Base-by-base conservation (phyloP, 352 stramenopile genomes). In the Pythium brachiatum region DNA sequence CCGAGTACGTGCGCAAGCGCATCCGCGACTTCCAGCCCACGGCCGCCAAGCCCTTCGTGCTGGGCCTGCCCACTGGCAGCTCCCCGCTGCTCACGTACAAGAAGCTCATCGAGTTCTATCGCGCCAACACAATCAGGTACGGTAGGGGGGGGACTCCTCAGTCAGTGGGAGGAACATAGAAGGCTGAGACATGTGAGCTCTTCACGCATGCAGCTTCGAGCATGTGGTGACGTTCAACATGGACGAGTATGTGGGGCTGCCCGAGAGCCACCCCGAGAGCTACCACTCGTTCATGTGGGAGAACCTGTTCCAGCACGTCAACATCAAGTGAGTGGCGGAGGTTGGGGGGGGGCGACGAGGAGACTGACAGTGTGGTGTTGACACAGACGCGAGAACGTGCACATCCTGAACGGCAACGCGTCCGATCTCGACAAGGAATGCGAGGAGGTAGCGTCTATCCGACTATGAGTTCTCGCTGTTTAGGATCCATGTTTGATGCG, bases 211-310 rank as follows among this genome's bases (percentile, higher is more conserved):
- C 25, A 89, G 79, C 69, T 96, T 96, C 57, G 66, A 91, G 64
- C 72, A 96, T 59, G 87, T 96, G 12, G 81, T 96, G 57, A 96
- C 89, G 21, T 96, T 96, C 70, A 96, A 96, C 65, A 96, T 96
- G 88, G 89, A 96, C 70, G 89, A 96, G 73, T 96, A 96, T 68
- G 86, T 94, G 41, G 72, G 69, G 41, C 59, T 96, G 26, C 70
- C 86, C 2, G 71, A 87, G 62, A 79, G 83, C 27, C 89, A 96
- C 59, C 83, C 83, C 16, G 85, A 96, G 69, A 92, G 78, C 70
- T 96, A 96, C 70, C 88, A 96, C 72, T 73, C 82, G 53, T 96
- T 96, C 73, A 96, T 96, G 89, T 94, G 85, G 83, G 79, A 81
- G 36, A 83, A 96, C 67, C 79, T 96, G 25, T 96, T 96, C 73